Conservation (phyloP, 306 rosid species). For the Prunus kanzakura region DNA sequence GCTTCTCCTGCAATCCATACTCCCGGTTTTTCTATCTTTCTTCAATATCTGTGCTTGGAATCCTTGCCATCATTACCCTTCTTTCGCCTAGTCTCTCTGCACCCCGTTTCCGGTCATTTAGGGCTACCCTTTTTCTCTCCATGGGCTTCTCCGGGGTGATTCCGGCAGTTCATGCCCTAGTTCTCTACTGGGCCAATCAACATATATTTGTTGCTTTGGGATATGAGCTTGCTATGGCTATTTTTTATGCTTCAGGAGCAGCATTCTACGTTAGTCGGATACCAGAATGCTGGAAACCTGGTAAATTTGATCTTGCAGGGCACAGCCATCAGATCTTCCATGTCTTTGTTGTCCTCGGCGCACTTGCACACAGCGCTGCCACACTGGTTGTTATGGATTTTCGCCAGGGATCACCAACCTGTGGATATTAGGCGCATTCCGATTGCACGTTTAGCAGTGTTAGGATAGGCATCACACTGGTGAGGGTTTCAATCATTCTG, state of each 20-base stretch:
- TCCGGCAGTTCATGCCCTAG: conserved; percentile 71
- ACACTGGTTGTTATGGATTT: conserved; percentile 56
- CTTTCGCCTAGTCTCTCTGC: conserved; percentile 63
- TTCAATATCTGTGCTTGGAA: conserved; percentile 64
- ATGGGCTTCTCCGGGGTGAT: conserved; percentile 91
- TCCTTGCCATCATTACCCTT: conserved; percentile 55
- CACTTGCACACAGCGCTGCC: conserved; percentile 68
- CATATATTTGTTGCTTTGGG: conserved; percentile 51
- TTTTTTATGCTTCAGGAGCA: conserved; percentile 67
- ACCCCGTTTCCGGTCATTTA: conserved; percentile 53
- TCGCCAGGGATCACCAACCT: conserved; percentile 51
- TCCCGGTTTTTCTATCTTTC: conserved; percentile 52
- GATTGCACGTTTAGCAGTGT: background rate
- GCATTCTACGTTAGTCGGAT: conserved; percentile 65
- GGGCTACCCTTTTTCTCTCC: conserved; percentile 65
- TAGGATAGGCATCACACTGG: background rate
- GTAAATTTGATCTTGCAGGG: conserved; percentile 82
- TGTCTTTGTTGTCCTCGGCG: conserved; percentile 78
- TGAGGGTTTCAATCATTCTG: background rate
- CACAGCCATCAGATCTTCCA: conserved; percentile 98
- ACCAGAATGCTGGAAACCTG: conserved; percentile 89
- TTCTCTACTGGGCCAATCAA: conserved; percentile 47
- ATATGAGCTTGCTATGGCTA: conserved; percentile 71
- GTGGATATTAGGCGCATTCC: conserved; percentile 27
- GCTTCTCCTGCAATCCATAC: conserved; percentile 62